Evolutionary conservation across 176 grass and related monocot genomes (phyloP).

Genomic region (Musa beccarii): DNA sequence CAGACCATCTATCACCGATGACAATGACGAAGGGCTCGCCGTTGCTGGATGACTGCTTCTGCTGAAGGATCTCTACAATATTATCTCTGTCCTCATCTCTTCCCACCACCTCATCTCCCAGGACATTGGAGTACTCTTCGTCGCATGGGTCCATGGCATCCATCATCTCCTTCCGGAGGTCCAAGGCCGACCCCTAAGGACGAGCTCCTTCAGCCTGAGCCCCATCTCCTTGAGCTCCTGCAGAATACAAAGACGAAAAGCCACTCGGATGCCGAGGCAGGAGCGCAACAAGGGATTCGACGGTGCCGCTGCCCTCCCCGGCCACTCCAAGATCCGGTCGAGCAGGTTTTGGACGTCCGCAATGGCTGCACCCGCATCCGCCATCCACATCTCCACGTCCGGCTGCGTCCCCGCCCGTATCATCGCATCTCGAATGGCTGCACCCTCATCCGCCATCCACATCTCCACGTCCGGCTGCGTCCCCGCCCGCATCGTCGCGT

Average conservation of each 20-base stretch:
- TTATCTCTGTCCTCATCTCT: not conserved
- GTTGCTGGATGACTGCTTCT: not conserved
- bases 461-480: too few species aligned
- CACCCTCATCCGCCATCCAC: too few species aligned
- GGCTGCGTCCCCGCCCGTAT: too few species aligned
- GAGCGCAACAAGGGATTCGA: too few species aligned
- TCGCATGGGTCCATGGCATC: not conserved
- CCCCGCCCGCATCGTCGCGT: too few species aligned
- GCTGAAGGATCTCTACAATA: not conserved
- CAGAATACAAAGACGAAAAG: not conserved
- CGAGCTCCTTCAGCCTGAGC: not conserved
- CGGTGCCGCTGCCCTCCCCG: too few species aligned
- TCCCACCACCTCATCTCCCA: not conserved
- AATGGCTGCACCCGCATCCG: too few species aligned
- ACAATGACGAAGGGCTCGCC: not conserved
- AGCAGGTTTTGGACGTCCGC: too few species aligned
- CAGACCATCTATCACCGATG: not conserved
- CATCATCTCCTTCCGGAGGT: not conserved
- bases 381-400: too few species aligned
- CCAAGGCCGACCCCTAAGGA: not conserved
- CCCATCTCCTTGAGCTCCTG: not conserved
- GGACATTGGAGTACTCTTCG: not conserved
- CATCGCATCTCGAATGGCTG: too few species aligned
- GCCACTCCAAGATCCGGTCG: too few species aligned
- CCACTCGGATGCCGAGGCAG: not conserved